Conservation (phyloP, 2,329 filamentous ascomycete genomes). For the Cryphonectria radicalis region DNA sequence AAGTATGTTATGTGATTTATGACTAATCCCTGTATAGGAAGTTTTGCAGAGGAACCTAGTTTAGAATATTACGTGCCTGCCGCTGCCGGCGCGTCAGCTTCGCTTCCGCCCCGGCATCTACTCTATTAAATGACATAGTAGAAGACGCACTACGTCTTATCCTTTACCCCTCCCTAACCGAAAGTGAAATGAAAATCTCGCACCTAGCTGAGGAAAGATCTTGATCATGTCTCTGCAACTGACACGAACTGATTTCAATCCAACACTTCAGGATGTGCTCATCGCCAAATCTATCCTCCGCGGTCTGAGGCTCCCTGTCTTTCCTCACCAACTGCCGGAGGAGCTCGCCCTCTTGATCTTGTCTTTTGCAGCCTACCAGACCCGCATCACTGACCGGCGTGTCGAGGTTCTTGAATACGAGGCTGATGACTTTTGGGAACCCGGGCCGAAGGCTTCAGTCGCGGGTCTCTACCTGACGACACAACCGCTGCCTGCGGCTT, state of each 20-base stretch:
- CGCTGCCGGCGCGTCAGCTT: too few species aligned
- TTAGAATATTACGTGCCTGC: too few species aligned
- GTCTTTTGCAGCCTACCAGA: constrained; percentile 1
- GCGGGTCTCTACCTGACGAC: constrained; percentile 16
- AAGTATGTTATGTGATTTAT: too few species aligned
- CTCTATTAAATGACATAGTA: not conserved
- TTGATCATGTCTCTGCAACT: not conserved
- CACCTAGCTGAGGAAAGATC: not conserved
- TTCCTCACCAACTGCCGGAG: not conserved
- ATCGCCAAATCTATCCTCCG: not conserved
- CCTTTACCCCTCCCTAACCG: not conserved
- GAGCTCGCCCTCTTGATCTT: constrained; percentile 10
- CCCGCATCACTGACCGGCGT: not conserved
- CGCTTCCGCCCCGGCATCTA: too few species aligned
- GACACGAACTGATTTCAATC: constrained; percentile 1
- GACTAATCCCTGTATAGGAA: too few species aligned
- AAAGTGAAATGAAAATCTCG: not conserved
- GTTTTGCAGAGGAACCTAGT: too few species aligned
- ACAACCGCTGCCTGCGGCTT: not conserved
- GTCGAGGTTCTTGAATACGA: not conserved
- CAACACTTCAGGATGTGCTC: constrained; percentile 9
- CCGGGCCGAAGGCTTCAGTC: constrained; percentile 7
- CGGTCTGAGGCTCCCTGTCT: not conserved
- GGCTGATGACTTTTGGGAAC: constrained; percentile 12
- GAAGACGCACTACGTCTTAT: not conserved